Percentiles rank a stretch among this genome's conserved stretches.
Conservation (phyloP, 2,329 filamentous ascomycete species). For the Madurella fahalii region DNA sequence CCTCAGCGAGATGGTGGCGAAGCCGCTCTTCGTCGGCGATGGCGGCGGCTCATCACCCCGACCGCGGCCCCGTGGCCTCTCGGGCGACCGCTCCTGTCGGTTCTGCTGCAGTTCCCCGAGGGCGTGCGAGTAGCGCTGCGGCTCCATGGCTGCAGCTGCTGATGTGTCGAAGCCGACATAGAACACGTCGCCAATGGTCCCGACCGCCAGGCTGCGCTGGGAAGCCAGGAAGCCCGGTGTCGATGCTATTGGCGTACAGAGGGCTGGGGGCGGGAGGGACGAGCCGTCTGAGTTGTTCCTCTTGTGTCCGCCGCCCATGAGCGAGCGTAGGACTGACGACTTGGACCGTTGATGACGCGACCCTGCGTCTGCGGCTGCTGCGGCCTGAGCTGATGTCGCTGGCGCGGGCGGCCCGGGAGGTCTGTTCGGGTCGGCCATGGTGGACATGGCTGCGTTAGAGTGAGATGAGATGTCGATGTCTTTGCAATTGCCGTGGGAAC, state of each 20-base stretch:
- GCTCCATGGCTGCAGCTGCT: constrained; percentile 16
- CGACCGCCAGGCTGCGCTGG: constrained; percentile 21
- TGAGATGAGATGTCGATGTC: not conserved
- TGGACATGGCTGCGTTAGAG: constrained; percentile 12
- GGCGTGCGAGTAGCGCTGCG: constrained; percentile 35
- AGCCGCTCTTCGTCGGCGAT: constrained; percentile 40
- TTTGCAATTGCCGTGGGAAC: not conserved
- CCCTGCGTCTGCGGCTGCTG: not conserved
- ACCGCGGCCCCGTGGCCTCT: constrained; percentile 12
- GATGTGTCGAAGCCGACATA: constrained; percentile 19
- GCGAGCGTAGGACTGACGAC: constrained; percentile 47
- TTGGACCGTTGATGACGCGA: constrained; percentile 39
- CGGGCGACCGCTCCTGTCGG: constrained; percentile 37
- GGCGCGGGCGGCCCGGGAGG: constrained; percentile 7
- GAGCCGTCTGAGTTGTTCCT: constrained; percentile 42
- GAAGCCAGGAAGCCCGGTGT: constrained; percentile 28
- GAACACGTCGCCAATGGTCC: constrained; percentile 20
- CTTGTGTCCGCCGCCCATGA: constrained; percentile 43
- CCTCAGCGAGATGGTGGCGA: constrained; percentile 44
- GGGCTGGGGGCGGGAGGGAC: constrained; percentile 29
- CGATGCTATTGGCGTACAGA: constrained; percentile 24
- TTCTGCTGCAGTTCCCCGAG: constrained; percentile 57
- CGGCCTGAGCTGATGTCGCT: not conserved
- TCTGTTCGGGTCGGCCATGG: constrained; percentile 14
- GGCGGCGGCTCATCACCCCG: constrained; percentile 24